phyloP scores from a whole-genome alignment of 441 rosid species.

The Pelargonium fulgidum region DNA sequence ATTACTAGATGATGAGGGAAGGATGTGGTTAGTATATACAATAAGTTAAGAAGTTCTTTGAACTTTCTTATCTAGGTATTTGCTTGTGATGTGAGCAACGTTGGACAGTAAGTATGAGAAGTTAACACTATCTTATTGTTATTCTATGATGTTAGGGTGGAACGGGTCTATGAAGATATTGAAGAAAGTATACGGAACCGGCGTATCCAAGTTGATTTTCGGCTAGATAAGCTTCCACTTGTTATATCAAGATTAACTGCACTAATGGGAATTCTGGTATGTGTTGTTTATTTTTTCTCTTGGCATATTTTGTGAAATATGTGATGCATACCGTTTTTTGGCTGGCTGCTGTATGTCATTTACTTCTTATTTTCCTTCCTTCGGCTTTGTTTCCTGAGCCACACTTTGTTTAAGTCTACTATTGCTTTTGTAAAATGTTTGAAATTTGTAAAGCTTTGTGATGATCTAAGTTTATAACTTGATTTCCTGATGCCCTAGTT shows the following conservation, averaged over 20 bases:
- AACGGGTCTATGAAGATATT: constrained; percentile 66
- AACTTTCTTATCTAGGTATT: not conserved
- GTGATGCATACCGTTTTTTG: not conserved
- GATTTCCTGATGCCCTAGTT: not conserved
- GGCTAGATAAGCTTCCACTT: constrained; percentile 64
- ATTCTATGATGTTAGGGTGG: constrained; percentile 59
- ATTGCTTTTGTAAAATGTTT: not conserved
- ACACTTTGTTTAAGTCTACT: not conserved
- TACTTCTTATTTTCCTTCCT: not conserved
- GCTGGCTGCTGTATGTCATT: not conserved
- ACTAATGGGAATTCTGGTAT: constrained; percentile 82
- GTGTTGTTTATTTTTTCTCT: constrained; percentile 17
- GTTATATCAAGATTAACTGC: constrained; percentile 79
- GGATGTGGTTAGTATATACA: constrained; percentile 58
- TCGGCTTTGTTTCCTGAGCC: not conserved
- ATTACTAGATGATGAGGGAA: constrained; percentile 83
- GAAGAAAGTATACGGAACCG: constrained; percentile 39
- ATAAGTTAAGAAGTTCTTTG: constrained; percentile 11
- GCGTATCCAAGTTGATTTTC: constrained; percentile 55
- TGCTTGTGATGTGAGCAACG: not conserved
- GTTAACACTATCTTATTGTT: constrained; percentile 24
- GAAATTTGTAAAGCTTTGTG: not conserved
- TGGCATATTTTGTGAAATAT: not conserved
- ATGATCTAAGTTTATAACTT: not conserved
- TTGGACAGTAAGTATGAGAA: constrained; percentile 10